These are phyloP conservation scores for Huiozyma naganishii DNA, from an alignment of 805 yeast species.

Conservation along the genomic window DNA sequence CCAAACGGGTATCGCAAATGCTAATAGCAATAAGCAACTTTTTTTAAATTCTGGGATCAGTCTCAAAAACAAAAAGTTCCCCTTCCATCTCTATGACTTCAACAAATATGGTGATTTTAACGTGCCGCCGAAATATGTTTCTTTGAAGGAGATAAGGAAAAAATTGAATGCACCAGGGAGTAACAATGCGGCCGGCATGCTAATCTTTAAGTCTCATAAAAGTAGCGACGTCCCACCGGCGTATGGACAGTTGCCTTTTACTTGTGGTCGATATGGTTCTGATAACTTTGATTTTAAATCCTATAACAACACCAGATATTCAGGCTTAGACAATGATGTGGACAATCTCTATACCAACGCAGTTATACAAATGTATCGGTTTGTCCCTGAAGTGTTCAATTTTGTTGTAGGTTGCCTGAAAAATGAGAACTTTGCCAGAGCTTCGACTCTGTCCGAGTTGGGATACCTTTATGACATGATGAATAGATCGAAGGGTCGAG, in stretches of 20 bases:
- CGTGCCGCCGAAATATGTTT: constrained; percentile 33
- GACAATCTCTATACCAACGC: constrained; percentile 73
- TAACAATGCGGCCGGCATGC: constrained; percentile 7
- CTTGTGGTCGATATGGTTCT: constrained; percentile 84
- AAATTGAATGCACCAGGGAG: not conserved
- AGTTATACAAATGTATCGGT: constrained; percentile 67
- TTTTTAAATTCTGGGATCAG: constrained; percentile 2
- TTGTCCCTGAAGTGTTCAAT: constrained; percentile 64
- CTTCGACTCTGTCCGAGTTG: constrained; percentile 60
- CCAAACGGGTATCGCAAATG: not conserved
- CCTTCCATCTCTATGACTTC: constrained; percentile 43
- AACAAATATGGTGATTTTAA: constrained; percentile 50
- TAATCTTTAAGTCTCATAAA: constrained; percentile 21
- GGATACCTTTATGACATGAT: constrained; percentile 92
- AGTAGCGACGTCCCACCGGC: constrained; percentile 52
- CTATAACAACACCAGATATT: constrained; percentile 59
- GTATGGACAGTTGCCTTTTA: constrained; percentile 61
- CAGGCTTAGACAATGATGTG: constrained; percentile 86
- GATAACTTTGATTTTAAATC: constrained; percentile 86
- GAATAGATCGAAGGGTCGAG: constrained; percentile 63
- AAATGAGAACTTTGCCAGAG: constrained; percentile 36
- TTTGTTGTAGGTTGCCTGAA: constrained; percentile 47
- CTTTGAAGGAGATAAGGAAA: constrained; percentile 25
- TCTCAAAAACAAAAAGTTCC: constrained; percentile 27
- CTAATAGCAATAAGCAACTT: constrained; percentile 2